Conservation (phyloP, 176 grass and related monocot genomes). For the Oryza officinalis region DNA sequence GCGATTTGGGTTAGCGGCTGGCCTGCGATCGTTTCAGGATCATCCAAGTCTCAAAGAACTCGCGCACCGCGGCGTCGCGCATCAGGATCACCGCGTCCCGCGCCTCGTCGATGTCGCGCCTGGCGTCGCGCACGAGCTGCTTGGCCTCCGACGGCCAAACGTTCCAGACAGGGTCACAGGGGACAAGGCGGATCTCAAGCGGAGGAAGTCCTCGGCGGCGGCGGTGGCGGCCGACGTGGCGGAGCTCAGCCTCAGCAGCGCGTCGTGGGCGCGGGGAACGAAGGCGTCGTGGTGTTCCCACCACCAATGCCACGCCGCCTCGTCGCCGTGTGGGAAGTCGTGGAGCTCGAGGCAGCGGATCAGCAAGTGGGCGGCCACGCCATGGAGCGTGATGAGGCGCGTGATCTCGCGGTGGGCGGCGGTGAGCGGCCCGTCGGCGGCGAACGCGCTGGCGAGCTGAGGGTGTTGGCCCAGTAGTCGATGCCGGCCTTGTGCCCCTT, state of each 20-base stretch:
- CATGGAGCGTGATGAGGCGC: conserved; percentile 37
- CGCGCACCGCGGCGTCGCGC: conserved; percentile 20
- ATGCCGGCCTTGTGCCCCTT: background rate
- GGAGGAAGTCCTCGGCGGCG: conserved; percentile 33
- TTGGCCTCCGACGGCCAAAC: background rate
- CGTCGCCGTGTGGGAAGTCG: background rate
- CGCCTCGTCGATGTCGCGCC: conserved; percentile 32
- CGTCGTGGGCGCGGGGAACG: conserved; percentile 32
- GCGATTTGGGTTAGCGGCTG: background rate
- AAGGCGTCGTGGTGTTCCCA: background rate
- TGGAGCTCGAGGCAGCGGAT: conserved; percentile 18
- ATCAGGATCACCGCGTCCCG: conserved; percentile 31
- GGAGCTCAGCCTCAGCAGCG: conserved; percentile 22
- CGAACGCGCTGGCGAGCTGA: conserved; percentile 18
- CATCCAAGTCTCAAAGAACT: conserved; percentile 46
- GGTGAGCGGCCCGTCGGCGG: background rate
- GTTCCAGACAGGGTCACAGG: background rate
- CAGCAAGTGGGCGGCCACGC: conserved; percentile 36
- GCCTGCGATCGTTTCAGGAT: conserved; percentile 13
- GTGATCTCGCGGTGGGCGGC: conserved; percentile 44
- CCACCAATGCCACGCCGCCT: conserved; percentile 22
- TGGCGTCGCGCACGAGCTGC: conserved; percentile 23
- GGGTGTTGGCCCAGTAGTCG: conserved; percentile 14
- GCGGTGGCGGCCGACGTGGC: conserved; percentile 20
- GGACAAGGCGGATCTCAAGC: conserved; percentile 1